Evolutionary conservation across 2,329 filamentous ascomycete species (phyloP), one percentile per base, ranked within the genome.

Genomic region (Ascochyta clinopodiicola): DNA sequence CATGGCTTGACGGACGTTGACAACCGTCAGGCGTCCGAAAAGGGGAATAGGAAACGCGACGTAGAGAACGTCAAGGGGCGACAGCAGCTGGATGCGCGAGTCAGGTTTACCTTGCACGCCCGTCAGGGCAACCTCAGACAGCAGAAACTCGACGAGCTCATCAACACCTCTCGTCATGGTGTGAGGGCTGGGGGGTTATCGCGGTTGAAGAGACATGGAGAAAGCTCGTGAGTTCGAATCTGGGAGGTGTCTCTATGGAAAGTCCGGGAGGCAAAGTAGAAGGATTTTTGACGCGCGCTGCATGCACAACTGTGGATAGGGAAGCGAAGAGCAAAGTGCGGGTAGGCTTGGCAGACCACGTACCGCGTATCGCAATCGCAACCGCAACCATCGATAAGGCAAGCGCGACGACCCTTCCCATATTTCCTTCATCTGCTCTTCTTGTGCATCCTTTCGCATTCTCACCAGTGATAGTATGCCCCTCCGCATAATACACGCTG

Each of bases 111-210:
- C 86, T 79, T 81, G 77, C 47, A 79, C 78, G 60, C 85, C 84
- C 61, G 80, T 80, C 42, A 87, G 78, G 22, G 85, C 85, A 69
- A 88, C 81, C 71, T 86, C 82, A 56, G 81, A 80, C 43, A 87
- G 75, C 51, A 88, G 67, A 72, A 80, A 83, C 67, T 86, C 80
- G 58, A 87, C 78, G 61, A 88, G 73, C 44, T 81, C 79, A 67
- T 85, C 84, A 56, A 86, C 75, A 50, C 81, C 81, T 55, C 62
- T 61, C 59, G 69, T 63, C 71, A 74, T 74, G n/a, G 32, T 61
- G 32, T 34, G 52, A 51, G 55, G 25, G 52, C 53, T 63, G 47
- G 57, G 61, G 61, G 60, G 5, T 21, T 38, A 45, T 42, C 29
- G 19, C 35, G 31, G 36, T 46, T 24, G 27, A 7, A 19, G 29